Conservation (phyloP, 2,329 filamentous ascomycete genomes). For the Claviceps sp. region DNA sequence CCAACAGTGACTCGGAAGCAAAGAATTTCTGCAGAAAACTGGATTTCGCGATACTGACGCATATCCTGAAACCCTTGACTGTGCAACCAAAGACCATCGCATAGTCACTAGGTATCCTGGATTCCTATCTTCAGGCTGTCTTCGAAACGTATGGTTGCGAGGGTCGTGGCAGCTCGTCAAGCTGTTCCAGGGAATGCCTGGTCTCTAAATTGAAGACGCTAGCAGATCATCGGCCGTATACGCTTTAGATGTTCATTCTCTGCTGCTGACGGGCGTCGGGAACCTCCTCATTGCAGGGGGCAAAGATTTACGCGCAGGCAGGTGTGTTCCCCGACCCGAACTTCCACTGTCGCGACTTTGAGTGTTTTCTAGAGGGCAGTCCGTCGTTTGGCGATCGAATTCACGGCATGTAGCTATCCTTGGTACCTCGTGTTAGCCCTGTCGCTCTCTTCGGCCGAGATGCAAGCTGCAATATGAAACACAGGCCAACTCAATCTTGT, state of each 20-base stretch:
- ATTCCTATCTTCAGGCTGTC: not conserved
- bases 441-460: constrained; percentile 4
- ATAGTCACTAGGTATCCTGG: not conserved
- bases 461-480: constrained; percentile 2
- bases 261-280: no score
- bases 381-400: not conserved
- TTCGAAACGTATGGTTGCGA: not conserved
- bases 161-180: not conserved
- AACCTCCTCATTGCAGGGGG: not conserved
- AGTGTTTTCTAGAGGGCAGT: not conserved
- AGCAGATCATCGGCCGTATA: not conserved
- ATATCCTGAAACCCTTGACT: constrained; percentile 5
- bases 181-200: not conserved
- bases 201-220: not conserved
- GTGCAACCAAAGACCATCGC: not conserved
- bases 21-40: not conserved
- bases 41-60: constrained; percentile 1
- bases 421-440: constrained; percentile 7
- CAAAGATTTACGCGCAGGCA: no score
- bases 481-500: not conserved
- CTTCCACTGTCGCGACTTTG: not conserved
- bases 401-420: constrained; percentile 3
- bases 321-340: not conserved
- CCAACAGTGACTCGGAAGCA: not conserved
- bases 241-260: not conserved